Evolutionary conservation across 2,329 filamentous ascomycete species (phyloP).

Genomic region (Coccinonectria pachysandricola): DNA sequence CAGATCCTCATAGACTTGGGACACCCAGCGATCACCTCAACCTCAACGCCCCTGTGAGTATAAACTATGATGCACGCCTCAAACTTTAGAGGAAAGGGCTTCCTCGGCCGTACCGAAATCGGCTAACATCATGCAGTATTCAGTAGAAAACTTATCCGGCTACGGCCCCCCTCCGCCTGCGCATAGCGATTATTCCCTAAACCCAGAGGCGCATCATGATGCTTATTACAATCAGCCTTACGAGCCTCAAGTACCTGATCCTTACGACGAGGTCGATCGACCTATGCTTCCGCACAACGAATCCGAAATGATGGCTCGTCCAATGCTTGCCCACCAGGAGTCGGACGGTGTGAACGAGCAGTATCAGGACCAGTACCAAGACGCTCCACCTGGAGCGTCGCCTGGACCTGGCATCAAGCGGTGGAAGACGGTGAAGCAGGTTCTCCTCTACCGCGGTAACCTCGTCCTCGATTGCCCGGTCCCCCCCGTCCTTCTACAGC

Average conservation of each 20-base stretch:
- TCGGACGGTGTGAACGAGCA: conserved; percentile 31
- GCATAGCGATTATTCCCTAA: conserved; percentile 57
- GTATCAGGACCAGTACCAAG: conserved; percentile 31
- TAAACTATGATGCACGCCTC: too few species aligned
- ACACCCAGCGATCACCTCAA: conserved; percentile 68
- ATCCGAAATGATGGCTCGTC: too few species aligned
- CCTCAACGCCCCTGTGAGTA: conserved; percentile 72
- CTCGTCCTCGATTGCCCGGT: conserved; percentile 94
- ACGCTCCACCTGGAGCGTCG: too few species aligned
- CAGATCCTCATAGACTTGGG: conserved; percentile 28
- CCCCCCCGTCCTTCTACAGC: conserved; percentile 75
- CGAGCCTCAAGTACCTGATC: conserved; percentile 53
- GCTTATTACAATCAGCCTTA: conserved; percentile 79
- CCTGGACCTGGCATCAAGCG: conserved; percentile 55
- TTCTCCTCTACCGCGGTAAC: conserved; percentile 94
- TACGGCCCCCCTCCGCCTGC: conserved; percentile 29
- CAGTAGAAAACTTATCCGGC: conserved; percentile 38
- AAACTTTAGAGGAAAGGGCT: too few species aligned
- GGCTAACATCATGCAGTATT: conserved; percentile 31
- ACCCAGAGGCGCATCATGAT: conserved; percentile 80
- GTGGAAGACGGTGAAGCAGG: conserved; percentile 98
- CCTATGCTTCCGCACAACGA: too few species aligned
- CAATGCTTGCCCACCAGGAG: conserved; percentile 62
- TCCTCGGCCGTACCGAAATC: not conserved
- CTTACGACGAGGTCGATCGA: conserved; percentile 11